Conservation (phyloP, 2,329 filamentous ascomycete genomes). For the Hypoxylon sp. region DNA sequence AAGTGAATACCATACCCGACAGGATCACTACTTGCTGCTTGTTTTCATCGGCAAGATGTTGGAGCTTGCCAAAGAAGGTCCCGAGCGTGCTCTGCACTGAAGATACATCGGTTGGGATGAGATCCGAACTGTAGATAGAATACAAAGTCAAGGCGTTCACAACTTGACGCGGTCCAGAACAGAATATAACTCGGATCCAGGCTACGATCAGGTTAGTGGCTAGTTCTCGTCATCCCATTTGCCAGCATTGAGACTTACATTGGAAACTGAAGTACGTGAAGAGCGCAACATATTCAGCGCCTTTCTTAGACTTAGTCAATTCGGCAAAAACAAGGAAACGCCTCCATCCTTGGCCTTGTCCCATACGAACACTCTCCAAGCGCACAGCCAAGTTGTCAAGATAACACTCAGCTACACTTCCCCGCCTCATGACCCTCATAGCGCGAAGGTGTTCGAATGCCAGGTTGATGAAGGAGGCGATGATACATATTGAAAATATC, state of each 20-base stretch:
- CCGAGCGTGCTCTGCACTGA: slow-evolving; percentile 73
- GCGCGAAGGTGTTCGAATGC: slow-evolving; percentile 85
- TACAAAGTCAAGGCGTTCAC: slow-evolving; percentile 92
- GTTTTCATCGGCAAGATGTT: slow-evolving; percentile 77
- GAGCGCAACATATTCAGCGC: slow-evolving; percentile 88
- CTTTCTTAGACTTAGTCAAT: slow-evolving; percentile 91
- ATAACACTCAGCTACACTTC: slow-evolving; percentile 91
- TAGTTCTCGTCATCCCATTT: not conserved
- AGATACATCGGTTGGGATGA: slow-evolving; percentile 69
- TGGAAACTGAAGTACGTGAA: slow-evolving; percentile 89
- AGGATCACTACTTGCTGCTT: slow-evolving; percentile 85
- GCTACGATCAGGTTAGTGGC: slow-evolving; percentile 61
- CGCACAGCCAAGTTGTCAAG: slow-evolving; percentile 88
- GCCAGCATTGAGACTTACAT: slow-evolving; percentile 58
- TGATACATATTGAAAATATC: slow-evolving; percentile 95
- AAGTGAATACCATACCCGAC: slow-evolving; percentile 91
- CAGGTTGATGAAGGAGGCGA: slow-evolving; percentile 87
- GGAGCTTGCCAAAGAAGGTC: slow-evolving; percentile 87
- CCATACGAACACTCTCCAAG: slow-evolving; percentile 84
- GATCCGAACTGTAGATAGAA: slow-evolving; percentile 81
- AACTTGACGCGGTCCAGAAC: slow-evolving; percentile 91
- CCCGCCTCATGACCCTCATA: slow-evolving; percentile 82
- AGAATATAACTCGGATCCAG: slow-evolving; percentile 89
- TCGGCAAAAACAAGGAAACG: slow-evolving; percentile 94
- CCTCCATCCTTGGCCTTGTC: slow-evolving; percentile 82